Base-by-base conservation (phyloP, 768 basidiomycete genomes). In the Cystofilobasidium capitatum region DNA sequence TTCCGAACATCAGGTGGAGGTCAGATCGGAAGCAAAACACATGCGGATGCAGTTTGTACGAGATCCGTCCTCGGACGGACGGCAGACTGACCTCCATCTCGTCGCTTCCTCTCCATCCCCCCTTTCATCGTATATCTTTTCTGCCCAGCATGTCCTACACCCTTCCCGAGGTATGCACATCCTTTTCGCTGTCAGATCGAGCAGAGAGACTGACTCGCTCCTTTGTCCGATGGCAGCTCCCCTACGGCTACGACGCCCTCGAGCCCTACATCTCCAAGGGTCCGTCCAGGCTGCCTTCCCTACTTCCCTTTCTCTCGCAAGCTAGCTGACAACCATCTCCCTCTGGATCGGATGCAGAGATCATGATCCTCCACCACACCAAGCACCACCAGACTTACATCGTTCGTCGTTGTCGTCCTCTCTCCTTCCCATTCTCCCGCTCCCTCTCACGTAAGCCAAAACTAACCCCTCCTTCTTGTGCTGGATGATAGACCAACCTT, bases 371-470 rank as follows among this genome's bases (percentile, higher is more conserved):
- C 60, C 92, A 97, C 79, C 92, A 97, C 81, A 84, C 81, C 71
- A 94, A 92, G 82, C 92, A 97, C 76, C 92, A 97, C 76, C 91
- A 92, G 81, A 87, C 90, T 63, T 96, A 96, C 73, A 62, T 69
- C 51, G 61, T 62, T 7, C 35, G 66, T 61, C 31, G 13, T 6
- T 3, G 10, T 42, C 20, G 14, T 31, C 33, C 10, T 5, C 10
- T 8, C 5, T 5, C 29, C 20, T 37, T 59, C n/a, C 22, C 57
- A 26, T 8, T 36, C 47, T 37, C 35, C 16, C 17, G 22, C 59
- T 33, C 20, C 45, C 2, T 0, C 24, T 16, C 14, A 24, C 37
- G 16, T 5, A n/a, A 20, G 20, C 16, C 22, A 20, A 33, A 35
- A 16, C 26, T 42, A 12, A 47, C 22, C n/a, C 36, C 35, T 16